These are phyloP conservation scores for Aegilops speltoides DNA, from an alignment of 176 grass and related monocot genomes.

Conservation along the genomic window DNA sequence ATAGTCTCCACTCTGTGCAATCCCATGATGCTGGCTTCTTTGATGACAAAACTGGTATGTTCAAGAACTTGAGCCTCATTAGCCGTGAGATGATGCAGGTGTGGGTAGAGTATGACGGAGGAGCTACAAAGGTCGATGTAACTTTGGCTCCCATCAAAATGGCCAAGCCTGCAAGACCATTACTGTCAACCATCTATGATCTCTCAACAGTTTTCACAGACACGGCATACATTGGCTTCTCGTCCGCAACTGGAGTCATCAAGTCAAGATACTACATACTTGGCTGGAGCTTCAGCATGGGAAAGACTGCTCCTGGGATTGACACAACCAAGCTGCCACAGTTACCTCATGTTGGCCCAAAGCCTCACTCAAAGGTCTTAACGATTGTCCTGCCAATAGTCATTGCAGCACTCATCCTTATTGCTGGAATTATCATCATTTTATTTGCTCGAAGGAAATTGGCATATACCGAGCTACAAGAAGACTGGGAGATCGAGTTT, in stretches of 20 bases:
- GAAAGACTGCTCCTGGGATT: not conserved
- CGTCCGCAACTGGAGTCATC: not conserved
- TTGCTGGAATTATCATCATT: not conserved
- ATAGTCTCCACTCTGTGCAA: conserved; percentile 3
- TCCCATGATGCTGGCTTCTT: conserved; percentile 1
- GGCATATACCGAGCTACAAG: not conserved
- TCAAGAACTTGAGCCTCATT: not conserved
- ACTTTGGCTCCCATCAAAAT: conserved; percentile 7
- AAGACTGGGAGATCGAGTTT: conserved; percentile 7
- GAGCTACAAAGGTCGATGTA: not conserved
- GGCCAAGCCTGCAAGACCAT: conserved; percentile 3
- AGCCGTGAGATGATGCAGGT: conserved; percentile 2
- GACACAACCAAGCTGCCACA: not conserved
- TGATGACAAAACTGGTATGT: not conserved
- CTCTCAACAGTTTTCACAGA: not conserved
- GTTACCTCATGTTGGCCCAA: not conserved
- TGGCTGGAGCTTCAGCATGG: conserved; percentile 2
- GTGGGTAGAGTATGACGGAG: not conserved
- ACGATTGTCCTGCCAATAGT: not conserved
- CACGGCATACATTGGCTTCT: conserved; percentile 4
- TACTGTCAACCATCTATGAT: not conserved
- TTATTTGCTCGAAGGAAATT: conserved; percentile 6
- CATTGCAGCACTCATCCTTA: not conserved
- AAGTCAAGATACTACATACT: not conserved
- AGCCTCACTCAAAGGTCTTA: not conserved